A percentile compares a stretch with the other conserved stretches of the same genome.
phyloP scores from a whole-genome alignment of 495 filamentous ascomycete genomes.

The Collariella sp. region DNA sequence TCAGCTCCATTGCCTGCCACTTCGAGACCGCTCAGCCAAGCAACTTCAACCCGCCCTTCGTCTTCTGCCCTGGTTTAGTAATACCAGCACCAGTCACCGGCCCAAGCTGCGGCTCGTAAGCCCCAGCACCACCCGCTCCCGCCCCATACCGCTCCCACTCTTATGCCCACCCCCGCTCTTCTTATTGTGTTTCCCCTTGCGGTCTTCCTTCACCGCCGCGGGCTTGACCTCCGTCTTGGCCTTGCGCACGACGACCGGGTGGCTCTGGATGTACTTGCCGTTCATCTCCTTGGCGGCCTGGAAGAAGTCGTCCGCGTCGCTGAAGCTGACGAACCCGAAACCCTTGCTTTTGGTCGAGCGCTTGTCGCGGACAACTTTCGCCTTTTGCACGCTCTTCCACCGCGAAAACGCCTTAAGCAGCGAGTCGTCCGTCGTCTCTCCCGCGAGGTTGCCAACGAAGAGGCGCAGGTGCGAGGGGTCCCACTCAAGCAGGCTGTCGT shows the following conservation, averaged over 20 bases:
- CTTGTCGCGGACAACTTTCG: constrained; percentile 93
- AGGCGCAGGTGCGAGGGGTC: constrained; percentile 90
- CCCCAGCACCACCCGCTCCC: constrained; percentile 17
- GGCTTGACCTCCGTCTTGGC: constrained; percentile 86
- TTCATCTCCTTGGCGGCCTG: constrained; percentile 94
- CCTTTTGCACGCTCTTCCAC: constrained; percentile 83
- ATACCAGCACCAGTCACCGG: constrained; percentile 54
- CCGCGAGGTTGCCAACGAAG: constrained; percentile 95
- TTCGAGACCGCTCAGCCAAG: constrained; percentile 48
- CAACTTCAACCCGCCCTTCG: constrained; percentile 67
- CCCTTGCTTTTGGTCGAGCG: constrained; percentile 90
- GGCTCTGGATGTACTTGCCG: constrained; percentile 96
- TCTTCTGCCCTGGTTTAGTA: constrained; percentile 69
- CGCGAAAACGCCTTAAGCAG: constrained; percentile 85
- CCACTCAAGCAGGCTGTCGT: constrained; percentile 84
- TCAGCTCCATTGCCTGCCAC: too few relatives aligned
- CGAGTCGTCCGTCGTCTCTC: constrained; percentile 94
- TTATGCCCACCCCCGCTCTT: constrained; percentile 26
- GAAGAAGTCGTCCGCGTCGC: constrained; percentile 92
- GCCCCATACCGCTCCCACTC: constrained; percentile 26
- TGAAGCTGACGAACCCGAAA: constrained; percentile 94
- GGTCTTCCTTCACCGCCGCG: constrained; percentile 39
- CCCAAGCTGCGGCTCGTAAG: constrained; percentile 39
- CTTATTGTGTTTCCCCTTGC: constrained; percentile 30
- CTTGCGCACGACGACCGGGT: constrained; percentile 77